phyloP scores from a whole-genome alignment of 108 stramenopile species.

The Cyclotella atomus region DNA sequence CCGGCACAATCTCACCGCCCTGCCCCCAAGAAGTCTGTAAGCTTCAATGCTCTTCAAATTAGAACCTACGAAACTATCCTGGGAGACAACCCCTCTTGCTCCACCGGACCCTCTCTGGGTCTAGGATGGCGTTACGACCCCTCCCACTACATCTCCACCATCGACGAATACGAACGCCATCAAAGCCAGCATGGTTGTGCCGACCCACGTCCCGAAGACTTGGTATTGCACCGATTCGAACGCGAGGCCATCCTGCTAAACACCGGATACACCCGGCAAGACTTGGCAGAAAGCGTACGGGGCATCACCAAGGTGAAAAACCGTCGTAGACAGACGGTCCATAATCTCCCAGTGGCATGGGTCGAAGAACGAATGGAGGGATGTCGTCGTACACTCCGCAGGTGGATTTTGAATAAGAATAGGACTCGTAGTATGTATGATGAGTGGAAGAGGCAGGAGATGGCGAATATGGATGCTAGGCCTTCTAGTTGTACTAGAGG shows the following conservation, averaged over 20 bases:
- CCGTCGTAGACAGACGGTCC: slow-evolving; percentile 58
- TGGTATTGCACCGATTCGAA: slow-evolving; percentile 55
- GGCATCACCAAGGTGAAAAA: slow-evolving; percentile 61
- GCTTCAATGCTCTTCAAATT: slow-evolving; percentile 36
- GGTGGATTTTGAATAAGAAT: slow-evolving; percentile 33
- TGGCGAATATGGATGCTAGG: too few species aligned
- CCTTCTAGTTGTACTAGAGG: not conserved
- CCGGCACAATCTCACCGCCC: not conserved
- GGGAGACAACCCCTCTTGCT: slow-evolving; percentile 50
- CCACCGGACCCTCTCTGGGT: slow-evolving; percentile 42
- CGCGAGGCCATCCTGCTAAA: slow-evolving; percentile 58
- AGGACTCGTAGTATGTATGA: slow-evolving; percentile 43
- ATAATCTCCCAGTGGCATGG: slow-evolving; percentile 54
- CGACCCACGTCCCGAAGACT: slow-evolving; percentile 35
- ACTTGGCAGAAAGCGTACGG: slow-evolving; percentile 57
- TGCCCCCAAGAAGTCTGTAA: slow-evolving; percentile 17
- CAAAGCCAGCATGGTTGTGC: slow-evolving; percentile 9
- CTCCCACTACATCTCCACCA: slow-evolving; percentile 26
- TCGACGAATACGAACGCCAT: slow-evolving; percentile 38
- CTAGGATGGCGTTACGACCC: slow-evolving; percentile 52
- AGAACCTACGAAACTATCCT: slow-evolving; percentile 50
- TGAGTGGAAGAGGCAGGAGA: slow-evolving; percentile 41
- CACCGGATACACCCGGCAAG: slow-evolving; percentile 52
- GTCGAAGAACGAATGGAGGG: slow-evolving; percentile 63
- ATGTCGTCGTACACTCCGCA: slow-evolving; percentile 24